Conservation (phyloP, 179 eudicot genomes). For the Beta lomatogona region DNA sequence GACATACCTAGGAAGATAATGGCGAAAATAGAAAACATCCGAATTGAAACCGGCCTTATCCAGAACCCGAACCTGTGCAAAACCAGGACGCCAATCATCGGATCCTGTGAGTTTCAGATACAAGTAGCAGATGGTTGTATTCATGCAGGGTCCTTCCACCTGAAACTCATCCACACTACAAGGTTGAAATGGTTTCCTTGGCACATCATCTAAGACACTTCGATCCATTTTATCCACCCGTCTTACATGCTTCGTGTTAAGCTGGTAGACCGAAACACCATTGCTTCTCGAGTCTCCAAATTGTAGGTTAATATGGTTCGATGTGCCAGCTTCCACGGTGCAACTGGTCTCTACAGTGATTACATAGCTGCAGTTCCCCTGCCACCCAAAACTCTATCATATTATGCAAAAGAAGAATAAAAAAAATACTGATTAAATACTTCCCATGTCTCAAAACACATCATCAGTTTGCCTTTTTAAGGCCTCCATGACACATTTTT, state of each 20-base stretch:
- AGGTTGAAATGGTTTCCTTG: slow-evolving; percentile 61
- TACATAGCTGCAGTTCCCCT: slow-evolving; percentile 60
- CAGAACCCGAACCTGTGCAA: slow-evolving; percentile 46
- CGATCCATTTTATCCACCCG: slow-evolving; percentile 56
- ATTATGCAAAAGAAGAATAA: too few species aligned
- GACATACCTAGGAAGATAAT: slow-evolving; percentile 47
- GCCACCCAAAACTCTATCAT: neutral
- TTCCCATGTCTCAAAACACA: too few species aligned
- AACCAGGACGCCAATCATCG: slow-evolving; percentile 68
- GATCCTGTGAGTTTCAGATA: slow-evolving; percentile 50
- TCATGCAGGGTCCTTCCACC: slow-evolving; percentile 47
- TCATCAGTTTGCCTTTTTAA: too few species aligned
- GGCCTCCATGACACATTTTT: too few species aligned
- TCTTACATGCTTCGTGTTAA: slow-evolving; percentile 47
- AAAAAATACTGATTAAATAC: too few species aligned
- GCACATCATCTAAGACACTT: slow-evolving; percentile 47
- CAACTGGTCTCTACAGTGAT: slow-evolving; percentile 58
- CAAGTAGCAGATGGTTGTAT: slow-evolving; percentile 52
- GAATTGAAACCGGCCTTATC: slow-evolving; percentile 46
- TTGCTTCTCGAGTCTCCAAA: slow-evolving; percentile 59
- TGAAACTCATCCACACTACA: slow-evolving; percentile 60
- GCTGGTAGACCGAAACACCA: slow-evolving; percentile 42
- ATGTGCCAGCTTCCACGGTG: slow-evolving; percentile 54
- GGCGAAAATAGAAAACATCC: slow-evolving; percentile 45
- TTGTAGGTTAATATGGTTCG: slow-evolving; percentile 48